Conservation (phyloP, 2,329 filamentous ascomycete genomes). For the Ophiostoma ips region DNA sequence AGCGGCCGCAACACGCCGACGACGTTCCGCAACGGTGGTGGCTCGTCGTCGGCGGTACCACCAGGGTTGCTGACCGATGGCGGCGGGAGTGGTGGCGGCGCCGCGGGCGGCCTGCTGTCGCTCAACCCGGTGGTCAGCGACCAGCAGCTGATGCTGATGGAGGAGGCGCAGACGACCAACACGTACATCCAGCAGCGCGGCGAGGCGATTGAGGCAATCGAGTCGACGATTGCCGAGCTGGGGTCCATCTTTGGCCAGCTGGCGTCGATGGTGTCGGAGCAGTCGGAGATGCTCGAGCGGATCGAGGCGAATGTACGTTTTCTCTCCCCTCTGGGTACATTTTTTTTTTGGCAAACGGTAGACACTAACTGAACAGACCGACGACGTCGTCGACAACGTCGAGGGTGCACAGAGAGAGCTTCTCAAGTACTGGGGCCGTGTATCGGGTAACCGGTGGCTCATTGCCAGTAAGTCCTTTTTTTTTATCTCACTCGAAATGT, state of each 20-base stretch:
- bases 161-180: slow-evolving; percentile 76
- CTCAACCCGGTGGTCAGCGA: slow-evolving; percentile 68
- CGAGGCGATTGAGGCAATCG: slow-evolving; percentile 92
- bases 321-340: background rate
- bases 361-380: slow-evolving; percentile 36
- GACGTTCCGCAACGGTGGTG: slow-evolving; percentile 6
- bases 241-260: slow-evolving; percentile 48
- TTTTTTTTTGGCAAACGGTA: too few relatives aligned
- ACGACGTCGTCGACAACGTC: slow-evolving; percentile 97
- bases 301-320: slow-evolving; percentile 17
- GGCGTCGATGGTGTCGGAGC: slow-evolving; percentile 92
- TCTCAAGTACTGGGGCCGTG: slow-evolving; percentile 91
- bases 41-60: too few relatives aligned
- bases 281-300: slow-evolving; percentile 74
- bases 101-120: slow-evolving; percentile 59
- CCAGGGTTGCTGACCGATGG: slow-evolving; percentile 6
- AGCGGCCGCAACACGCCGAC: slow-evolving; percentile 13
- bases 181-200: slow-evolving; percentile 86
- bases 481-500: background rate
- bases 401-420: slow-evolving; percentile 87
- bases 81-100: slow-evolving; percentile 19
- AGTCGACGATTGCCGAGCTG: slow-evolving; percentile 85
- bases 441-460: slow-evolving; percentile 90
- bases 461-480: slow-evolving; percentile 43
- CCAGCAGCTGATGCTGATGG: slow-evolving; percentile 83